These are phyloP conservation scores for Pythium pyrilobum DNA, from an alignment of 352 stramenopile genomes.

Conservation along the genomic window DNA sequence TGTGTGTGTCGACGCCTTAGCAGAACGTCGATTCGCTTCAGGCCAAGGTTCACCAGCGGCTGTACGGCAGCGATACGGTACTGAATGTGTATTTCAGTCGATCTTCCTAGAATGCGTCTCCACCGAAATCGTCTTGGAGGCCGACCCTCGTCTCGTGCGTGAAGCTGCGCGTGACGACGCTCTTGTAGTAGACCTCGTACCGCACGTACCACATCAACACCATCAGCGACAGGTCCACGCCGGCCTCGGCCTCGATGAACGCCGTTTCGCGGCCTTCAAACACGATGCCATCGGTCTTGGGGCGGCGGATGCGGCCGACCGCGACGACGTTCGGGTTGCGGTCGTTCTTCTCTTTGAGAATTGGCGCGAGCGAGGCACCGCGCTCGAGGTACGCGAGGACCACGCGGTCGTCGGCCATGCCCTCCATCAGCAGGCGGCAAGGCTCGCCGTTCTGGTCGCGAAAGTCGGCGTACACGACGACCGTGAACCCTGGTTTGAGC, in stretches of 20 bases:
- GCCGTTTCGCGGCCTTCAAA: slow-evolving; percentile 7
- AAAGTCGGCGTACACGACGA: slow-evolving; percentile 5
- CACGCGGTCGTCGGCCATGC: neutral
- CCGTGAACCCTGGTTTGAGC: neutral
- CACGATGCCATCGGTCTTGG: slow-evolving; percentile 4
- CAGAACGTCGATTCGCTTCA: too few relatives aligned
- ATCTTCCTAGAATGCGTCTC: neutral
- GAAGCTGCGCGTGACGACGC: neutral
- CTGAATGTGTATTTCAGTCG: too few relatives aligned
- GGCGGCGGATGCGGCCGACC: slow-evolving; percentile 1
- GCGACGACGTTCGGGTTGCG: neutral
- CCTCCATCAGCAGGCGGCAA: slow-evolving; percentile 1
- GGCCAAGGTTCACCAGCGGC: too few relatives aligned
- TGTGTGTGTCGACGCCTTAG: too few relatives aligned
- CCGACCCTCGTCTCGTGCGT: neutral
- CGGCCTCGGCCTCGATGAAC: slow-evolving; percentile 3
- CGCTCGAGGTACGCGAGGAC: neutral
- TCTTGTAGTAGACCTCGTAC: slow-evolving; percentile 6
- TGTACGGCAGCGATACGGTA: too few relatives aligned
- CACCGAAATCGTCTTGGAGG: neutral
- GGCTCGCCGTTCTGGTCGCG: neutral
- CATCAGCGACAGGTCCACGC: slow-evolving; percentile 6
- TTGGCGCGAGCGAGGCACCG: neutral
- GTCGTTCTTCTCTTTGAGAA: slow-evolving; percentile 9
- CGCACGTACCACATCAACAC: slow-evolving; percentile 9